Conservation (phyloP, 139 green algal genomes). For the Chlamydomonas schloesseri region DNA sequence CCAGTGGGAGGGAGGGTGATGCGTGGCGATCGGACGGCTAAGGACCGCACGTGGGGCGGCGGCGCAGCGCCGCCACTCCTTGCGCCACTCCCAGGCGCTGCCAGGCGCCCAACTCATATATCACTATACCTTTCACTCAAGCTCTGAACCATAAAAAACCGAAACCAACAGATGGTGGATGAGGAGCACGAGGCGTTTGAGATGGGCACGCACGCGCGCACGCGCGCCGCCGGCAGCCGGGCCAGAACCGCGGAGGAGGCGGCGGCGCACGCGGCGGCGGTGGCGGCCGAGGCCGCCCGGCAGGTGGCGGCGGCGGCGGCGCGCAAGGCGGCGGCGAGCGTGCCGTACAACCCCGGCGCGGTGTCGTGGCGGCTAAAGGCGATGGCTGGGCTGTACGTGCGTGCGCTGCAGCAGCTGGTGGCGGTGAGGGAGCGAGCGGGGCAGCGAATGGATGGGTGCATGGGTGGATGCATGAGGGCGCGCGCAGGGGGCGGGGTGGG, state of each 20-base stretch:
- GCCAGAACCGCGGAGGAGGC: not conserved
- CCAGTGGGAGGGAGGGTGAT: too few relatives aligned
- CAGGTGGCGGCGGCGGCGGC: not conserved
- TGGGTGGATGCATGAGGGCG: not conserved
- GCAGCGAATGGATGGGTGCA: not conserved
- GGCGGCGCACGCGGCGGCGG: not conserved
- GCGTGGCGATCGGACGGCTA: too few relatives aligned
- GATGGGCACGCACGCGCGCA: too few relatives aligned
- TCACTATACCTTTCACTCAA: too few relatives aligned
- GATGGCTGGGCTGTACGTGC: constrained; percentile 11
- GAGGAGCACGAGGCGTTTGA: not conserved
- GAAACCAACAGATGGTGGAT: constrained; percentile 24
- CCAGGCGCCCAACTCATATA: too few relatives aligned
- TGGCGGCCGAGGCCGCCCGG: not conserved
- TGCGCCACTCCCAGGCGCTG: too few relatives aligned
- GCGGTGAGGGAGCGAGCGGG: not conserved
- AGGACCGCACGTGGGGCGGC: too few relatives aligned
- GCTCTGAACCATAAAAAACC: too few relatives aligned
- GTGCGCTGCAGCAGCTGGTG: constrained; percentile 26
- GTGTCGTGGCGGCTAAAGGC: not conserved
- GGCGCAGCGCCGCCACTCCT: too few relatives aligned
- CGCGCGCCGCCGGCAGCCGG: not conserved
- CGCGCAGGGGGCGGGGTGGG: too few relatives aligned
- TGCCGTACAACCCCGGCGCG: not conserved
- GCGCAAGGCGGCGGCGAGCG: not conserved